Evolutionary conservation across 2,329 filamentous ascomycete genomes (phyloP), one percentile per base, ranked within the genome.

Genomic region (Aspergillus neoniger): DNA sequence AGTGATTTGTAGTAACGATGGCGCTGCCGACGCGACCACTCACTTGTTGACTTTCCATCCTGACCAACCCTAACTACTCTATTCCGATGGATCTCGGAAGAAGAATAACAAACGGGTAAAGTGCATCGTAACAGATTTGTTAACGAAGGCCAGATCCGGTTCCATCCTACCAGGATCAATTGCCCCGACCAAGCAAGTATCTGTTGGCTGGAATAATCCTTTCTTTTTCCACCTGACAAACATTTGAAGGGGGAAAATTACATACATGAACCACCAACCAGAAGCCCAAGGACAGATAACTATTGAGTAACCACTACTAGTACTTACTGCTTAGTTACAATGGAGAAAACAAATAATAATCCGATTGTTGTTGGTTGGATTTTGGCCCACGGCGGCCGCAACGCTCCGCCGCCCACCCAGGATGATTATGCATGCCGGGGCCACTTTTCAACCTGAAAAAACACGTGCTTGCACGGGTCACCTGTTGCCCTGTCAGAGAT

Each of bases 391-490:
- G 25, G 4, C 47, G 15, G 30, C 28, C 25, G 23, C 47, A 50
- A 50, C 28, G 25, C 47, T 50, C 47, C 47, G 47, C 23, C 47
- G 30, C 17, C 47, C 47, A 50, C 30, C 47, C 47, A 50, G 47
- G 47, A 50, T 50, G 15, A 50, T 50, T 50, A 50, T 50, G 47
- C 47, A 39, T 41, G 52, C 38, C 38, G 52, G 38, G 52, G 23
- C 39, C 30, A 53, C 50, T 38, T 38, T 8, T 28, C 15, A 25
- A 25, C 17, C 28, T 50, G 25, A 30, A 47, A 32, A 39, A 49
- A 55, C 54, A 63, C 61, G 58, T 63, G 61, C 57, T 25, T 58
- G 58, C 61, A 63, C 61, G 50, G 61, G 47, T 60, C 61, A 60
- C 61, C 51, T 41, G 41, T 39, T 63, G 61, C 49, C 58, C 61